A percentile compares a stretch with the other conserved stretches of the same genome.
phyloP scores from a whole-genome alignment of 2,329 filamentous ascomycete genomes.

The Fusarium buharicum region DNA sequence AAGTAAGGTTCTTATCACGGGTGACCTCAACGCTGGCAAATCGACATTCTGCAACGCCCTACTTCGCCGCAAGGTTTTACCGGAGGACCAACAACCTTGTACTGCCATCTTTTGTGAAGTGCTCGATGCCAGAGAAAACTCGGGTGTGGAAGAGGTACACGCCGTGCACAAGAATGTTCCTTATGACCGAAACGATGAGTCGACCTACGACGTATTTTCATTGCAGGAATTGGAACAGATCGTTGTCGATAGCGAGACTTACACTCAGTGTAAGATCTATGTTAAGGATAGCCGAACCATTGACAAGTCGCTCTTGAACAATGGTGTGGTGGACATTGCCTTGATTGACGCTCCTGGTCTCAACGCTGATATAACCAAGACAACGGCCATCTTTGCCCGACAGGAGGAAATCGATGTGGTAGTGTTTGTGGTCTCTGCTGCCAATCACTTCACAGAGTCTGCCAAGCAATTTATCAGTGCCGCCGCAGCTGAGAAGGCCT shows the following conservation, averaged over 20 bases:
- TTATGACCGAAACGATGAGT: conserved; percentile 92
- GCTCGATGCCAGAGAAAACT: conserved; percentile 89
- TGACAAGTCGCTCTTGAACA: conserved; percentile 94
- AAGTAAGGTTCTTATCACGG: conserved; percentile 95
- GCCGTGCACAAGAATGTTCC: conserved; percentile 83
- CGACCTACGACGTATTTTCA: conserved; percentile 88
- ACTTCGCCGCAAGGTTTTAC: conserved; percentile 87
- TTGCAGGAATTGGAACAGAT: conserved; percentile 85
- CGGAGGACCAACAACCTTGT: conserved; percentile 97
- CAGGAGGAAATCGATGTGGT: conserved; percentile 99
- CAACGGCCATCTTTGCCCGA: conserved; percentile 93
- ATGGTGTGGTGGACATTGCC: conserved; percentile 97
- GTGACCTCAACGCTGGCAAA: conserved; percentile 96
- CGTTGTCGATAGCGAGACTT: conserved; percentile 87
- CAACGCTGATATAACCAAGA: conserved; percentile 96
- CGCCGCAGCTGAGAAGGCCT: conserved; percentile 95
- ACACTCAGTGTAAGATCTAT: conserved; percentile 96
- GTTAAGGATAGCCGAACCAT: conserved; percentile 89
- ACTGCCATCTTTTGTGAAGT: conserved; percentile 99
- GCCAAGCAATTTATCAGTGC: conserved; percentile 98
- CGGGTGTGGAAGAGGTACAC: conserved; percentile 92
- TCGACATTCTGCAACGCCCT: conserved; percentile 99
- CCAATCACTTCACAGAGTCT: conserved; percentile 97
- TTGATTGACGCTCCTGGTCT: conserved; percentile 96
- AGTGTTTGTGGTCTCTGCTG: conserved; percentile 96